A percentile compares a stretch with the other conserved stretches of the same genome.
Conservation (phyloP, 2,329 filamentous ascomycete genomes). For the Arthrinium phaeospermum region DNA sequence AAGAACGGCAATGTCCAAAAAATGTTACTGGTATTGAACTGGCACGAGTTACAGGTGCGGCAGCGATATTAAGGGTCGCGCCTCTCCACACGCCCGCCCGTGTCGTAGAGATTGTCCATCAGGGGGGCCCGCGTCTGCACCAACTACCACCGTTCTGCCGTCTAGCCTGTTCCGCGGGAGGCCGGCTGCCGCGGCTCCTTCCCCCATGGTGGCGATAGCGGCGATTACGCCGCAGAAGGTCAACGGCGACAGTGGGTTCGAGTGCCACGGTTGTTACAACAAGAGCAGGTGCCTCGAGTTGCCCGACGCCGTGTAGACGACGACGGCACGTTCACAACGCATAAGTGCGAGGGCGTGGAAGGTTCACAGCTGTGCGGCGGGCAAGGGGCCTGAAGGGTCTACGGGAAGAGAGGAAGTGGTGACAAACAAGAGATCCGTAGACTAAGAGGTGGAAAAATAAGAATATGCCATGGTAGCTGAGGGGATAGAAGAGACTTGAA, state of each 20-base stretch:
- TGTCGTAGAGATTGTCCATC: not conserved
- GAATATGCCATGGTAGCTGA: not conserved
- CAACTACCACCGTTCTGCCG: not conserved
- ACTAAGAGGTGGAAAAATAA: not conserved
- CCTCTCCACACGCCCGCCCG: not conserved
- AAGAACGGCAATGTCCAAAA: not conserved
- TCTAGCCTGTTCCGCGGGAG: slow-evolving; percentile 27
- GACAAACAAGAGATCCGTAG: not conserved
- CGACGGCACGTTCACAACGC: slow-evolving; percentile 41
- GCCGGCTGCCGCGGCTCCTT: slow-evolving; percentile 23
- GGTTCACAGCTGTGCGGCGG: not conserved
- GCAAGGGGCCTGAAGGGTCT: not conserved
- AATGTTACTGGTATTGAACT: not conserved
- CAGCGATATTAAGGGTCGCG: not conserved
- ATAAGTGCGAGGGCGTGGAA: slow-evolving; percentile 38
- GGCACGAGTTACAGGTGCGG: no score
- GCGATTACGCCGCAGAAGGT: not conserved
- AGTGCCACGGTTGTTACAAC: slow-evolving; percentile 22
- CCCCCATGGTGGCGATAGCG: not conserved
- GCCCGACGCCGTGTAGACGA: slow-evolving; percentile 23
- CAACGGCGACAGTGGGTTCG: not conserved
- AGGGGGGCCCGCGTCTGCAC: not conserved
- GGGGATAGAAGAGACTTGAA: not conserved
- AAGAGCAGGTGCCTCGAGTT: slow-evolving; percentile 20
- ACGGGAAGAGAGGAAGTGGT: not conserved